phyloP scores from a whole-genome alignment of 805 yeast genomes.

The Saturnispora dispora region DNA sequence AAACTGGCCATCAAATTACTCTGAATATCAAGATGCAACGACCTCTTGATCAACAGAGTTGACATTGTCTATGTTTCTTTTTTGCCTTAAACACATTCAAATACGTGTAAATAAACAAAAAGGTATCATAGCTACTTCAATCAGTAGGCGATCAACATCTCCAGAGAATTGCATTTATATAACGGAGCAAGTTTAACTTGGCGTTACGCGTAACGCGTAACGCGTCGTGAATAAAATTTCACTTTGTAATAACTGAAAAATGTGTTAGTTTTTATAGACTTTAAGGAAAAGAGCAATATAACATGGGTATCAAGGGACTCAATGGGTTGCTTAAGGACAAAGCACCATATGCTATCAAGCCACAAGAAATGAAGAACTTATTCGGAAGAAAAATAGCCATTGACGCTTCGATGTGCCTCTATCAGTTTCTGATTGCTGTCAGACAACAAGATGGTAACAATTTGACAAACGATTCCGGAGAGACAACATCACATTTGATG shows the following conservation, averaged over 20 bases:
- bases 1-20: too few species aligned
- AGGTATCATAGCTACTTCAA: too few species aligned
- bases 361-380: conserved; percentile 72
- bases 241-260: neutral
- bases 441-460: conserved; percentile 96
- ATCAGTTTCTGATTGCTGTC: conserved; percentile 93
- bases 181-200: too few species aligned
- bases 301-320: conserved; percentile 51
- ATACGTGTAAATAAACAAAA: too few species aligned
- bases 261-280: too few species aligned
- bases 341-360: conserved; percentile 74
- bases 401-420: conserved; percentile 92
- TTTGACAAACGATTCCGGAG: conserved; percentile 80
- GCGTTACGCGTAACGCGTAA: neutral
- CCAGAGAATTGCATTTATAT: too few species aligned
- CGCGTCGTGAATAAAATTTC: neutral
- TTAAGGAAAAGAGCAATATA: neutral
- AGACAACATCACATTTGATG: conserved; percentile 87
- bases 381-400: conserved; percentile 97
- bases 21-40: too few species aligned
- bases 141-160: too few species aligned
- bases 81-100: too few species aligned
- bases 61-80: too few species aligned
- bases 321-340: conserved; percentile 82
- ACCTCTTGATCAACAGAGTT: too few species aligned